Evolutionary conservation across 371 early-diverging fungal genomes (phyloP).

Genomic region (Mortierella sp.): DNA sequence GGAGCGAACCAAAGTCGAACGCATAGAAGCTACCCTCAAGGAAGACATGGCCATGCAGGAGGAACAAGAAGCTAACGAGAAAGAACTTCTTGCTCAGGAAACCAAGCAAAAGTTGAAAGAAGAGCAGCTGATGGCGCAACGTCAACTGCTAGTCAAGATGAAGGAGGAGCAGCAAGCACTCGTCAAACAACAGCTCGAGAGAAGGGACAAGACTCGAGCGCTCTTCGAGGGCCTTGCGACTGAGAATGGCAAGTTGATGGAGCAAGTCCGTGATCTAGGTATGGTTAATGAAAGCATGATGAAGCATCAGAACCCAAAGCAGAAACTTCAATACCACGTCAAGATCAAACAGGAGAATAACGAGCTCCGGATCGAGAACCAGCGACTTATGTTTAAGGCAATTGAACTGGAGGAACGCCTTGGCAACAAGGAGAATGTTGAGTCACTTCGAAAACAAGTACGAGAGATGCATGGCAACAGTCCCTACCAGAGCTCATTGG

Average conservation of each 20-base stretch:
- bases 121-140: slow-evolving; percentile 48
- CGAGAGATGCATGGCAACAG: slow-evolving; percentile 44
- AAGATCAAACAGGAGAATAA: slow-evolving; percentile 65
- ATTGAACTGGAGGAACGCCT: slow-evolving; percentile 53
- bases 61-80: slow-evolving; percentile 27
- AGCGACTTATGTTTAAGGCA: slow-evolving; percentile 53
- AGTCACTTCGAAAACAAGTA: slow-evolving; percentile 49
- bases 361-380: slow-evolving; percentile 58
- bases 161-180: slow-evolving; percentile 48
- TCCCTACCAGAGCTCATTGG: slow-evolving; percentile 19
- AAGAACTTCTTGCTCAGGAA: slow-evolving; percentile 21
- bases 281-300: slow-evolving; percentile 54
- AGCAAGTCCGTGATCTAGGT: slow-evolving; percentile 52
- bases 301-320: slow-evolving; percentile 60
- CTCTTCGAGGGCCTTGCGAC: slow-evolving; percentile 54
- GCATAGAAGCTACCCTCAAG: slow-evolving; percentile 29
- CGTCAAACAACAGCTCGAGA: slow-evolving; percentile 34
- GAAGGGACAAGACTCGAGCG: slow-evolving; percentile 46
- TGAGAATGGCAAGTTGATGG: slow-evolving; percentile 59
- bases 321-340: slow-evolving; percentile 62
- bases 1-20: slow-evolving; percentile 32
- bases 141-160: slow-evolving; percentile 40
- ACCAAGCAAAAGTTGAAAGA: slow-evolving; percentile 43
- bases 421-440: slow-evolving; percentile 55
- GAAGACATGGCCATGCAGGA: slow-evolving; percentile 45